Base-by-base conservation (phyloP, 768 basidiomycete species). In the Lepiota subincarnata region DNA sequence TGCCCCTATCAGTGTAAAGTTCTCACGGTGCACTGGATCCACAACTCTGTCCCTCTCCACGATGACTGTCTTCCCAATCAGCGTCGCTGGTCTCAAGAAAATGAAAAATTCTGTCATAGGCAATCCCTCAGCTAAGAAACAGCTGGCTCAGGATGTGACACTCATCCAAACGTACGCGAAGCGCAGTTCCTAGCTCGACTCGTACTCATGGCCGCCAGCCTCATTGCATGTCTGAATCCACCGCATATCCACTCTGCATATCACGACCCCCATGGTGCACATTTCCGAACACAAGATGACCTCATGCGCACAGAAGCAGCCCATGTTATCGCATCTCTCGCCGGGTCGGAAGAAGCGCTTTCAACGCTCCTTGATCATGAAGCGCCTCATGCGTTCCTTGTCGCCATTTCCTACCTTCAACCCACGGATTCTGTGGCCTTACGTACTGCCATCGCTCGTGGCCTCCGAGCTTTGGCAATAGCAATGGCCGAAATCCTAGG, bases 61-160 rank as follows among this genome's bases (percentile, higher is more conserved):
- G 45, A 54, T 54, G 53, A 54, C 53, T 16, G 46, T 54, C 38
- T 35, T 54, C 10, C 53, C 53, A 12, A 39, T 48, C 45, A 54
- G 22, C 22, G 50, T 72, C 22, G 57, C 73, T 14, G 68, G 67
- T 47, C 79, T 89, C 58, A 90, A 88, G 69, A 71, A 75, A 55
- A 76, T 82, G 55, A 90, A 90, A 69, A 91, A 91, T 66, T 65
- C 75, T 0, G 84, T 90, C 45, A 90, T 91, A 36, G 89, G 89
- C 1, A 92, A 90, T 57, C 88, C 87, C 0, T 78, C 81, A 0
- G 86, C 86, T 1, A 92, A 92, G 64, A 62, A 73, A 1, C 65
- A 75, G 12, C 68, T 88, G 1, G 80, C 83, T 0, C 68, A 73
- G 39, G 85, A 91, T 58, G 69, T 75, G 11, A 65, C 62, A 2